Evolutionary conservation across 441 rosid genomes (phyloP).

Genomic region (Populus tomentosa): DNA sequence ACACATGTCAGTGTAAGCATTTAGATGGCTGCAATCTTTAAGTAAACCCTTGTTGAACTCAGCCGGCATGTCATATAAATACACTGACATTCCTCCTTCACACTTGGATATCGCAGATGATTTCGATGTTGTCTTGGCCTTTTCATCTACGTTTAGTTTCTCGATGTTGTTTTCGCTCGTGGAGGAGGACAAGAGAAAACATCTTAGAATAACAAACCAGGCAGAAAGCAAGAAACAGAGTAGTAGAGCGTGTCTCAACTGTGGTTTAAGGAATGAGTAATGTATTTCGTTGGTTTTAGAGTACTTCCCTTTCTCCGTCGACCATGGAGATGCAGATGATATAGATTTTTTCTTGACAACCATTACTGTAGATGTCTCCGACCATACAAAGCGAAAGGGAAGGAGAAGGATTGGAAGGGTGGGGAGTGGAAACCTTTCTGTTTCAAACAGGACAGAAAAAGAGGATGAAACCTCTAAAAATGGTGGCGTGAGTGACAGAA

Average conservation of each 20-base stretch:
- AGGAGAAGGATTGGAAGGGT: background rate
- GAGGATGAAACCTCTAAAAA: background rate
- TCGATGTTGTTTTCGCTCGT: too few species aligned
- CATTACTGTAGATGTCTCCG: background rate
- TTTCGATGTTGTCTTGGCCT: background rate
- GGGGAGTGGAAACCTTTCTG: background rate
- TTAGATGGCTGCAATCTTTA: constrained; percentile 35
- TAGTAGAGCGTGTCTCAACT: background rate
- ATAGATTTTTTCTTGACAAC: background rate
- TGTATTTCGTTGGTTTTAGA: background rate
- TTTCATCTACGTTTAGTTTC: background rate
- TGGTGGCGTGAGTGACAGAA: background rate
- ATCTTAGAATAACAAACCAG: background rate
- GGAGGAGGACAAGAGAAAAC: background rate
- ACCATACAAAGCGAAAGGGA: background rate
- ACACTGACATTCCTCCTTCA: constrained; percentile 23
- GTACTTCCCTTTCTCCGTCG: background rate
- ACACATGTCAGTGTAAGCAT: constrained; percentile 48
- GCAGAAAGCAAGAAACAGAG: background rate
- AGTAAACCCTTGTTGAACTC: constrained; percentile 46
- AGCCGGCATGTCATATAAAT: constrained; percentile 39
- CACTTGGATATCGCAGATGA: constrained; percentile 2
- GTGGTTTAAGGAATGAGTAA: background rate
- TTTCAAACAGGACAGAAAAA: background rate
- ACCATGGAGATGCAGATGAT: background rate